These are phyloP conservation scores for Flaveria brownii DNA, from an alignment of 129 eudicot genomes.

Conservation along the genomic window DNA sequence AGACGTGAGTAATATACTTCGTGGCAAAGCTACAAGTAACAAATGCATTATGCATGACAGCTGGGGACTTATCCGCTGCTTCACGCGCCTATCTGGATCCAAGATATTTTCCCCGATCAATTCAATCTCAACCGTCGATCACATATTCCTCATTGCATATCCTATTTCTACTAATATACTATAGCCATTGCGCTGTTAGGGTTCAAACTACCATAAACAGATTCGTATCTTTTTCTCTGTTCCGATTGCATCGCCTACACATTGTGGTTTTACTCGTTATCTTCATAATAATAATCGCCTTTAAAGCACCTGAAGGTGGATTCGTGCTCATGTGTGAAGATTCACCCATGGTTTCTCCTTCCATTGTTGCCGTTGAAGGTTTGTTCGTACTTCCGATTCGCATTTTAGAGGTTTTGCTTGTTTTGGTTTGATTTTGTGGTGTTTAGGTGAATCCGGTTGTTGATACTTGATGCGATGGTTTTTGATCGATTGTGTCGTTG, in stretches of 20 bases:
- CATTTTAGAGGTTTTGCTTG: not conserved
- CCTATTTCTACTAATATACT: conserved; percentile 12
- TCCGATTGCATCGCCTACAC: conserved; percentile 25
- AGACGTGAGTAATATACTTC: not conserved
- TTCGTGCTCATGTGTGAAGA: conserved; percentile 35
- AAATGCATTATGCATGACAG: conserved; percentile 8
- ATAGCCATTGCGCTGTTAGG: conserved; percentile 28
- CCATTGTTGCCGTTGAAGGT: conserved; percentile 33
- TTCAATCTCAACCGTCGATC: conserved; percentile 32
- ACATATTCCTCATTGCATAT: not conserved
- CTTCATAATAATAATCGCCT: not conserved
- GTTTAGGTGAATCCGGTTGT: conserved; percentile 12
- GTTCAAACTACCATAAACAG: conserved; percentile 27
- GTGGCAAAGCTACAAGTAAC: conserved; percentile 16
- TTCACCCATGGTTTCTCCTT: conserved; percentile 30
- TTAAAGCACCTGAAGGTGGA: not conserved
- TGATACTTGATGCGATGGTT: not conserved
- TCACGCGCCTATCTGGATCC: conserved; percentile 11
- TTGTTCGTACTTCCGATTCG: conserved; percentile 10
- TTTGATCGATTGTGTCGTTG: not conserved
- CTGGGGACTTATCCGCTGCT: conserved; percentile 23
- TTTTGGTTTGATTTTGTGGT: not conserved
- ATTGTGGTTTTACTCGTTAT: conserved; percentile 19
- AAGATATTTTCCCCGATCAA: conserved; percentile 25
- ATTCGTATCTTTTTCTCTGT: conserved; percentile 35